These are phyloP conservation scores for Alternaria conjuncta DNA, from an alignment of 2,329 filamentous ascomycete species.

Conservation along the genomic window DNA sequence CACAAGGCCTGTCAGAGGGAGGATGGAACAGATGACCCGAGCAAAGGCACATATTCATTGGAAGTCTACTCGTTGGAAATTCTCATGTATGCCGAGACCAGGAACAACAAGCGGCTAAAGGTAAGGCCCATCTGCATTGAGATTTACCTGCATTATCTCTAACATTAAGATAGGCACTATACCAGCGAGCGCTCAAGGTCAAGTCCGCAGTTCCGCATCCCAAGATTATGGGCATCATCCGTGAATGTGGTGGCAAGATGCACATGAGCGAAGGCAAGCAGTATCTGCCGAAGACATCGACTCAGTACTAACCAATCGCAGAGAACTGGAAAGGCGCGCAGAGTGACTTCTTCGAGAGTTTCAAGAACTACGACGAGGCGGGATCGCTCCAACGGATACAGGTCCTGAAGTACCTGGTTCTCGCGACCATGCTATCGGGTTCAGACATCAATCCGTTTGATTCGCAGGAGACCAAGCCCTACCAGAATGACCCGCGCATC, in stretches of 20 bases:
- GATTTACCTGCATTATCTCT: slow-evolving; percentile 29
- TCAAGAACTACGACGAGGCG: slow-evolving; percentile 98
- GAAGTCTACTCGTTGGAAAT: slow-evolving; percentile 98
- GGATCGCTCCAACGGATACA: slow-evolving; percentile 95
- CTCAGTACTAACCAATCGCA: slow-evolving; percentile 39
- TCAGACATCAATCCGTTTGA: slow-evolving; percentile 99
- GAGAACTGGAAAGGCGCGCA: slow-evolving; percentile 99
- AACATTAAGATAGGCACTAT: slow-evolving; percentile 65
- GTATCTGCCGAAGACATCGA: slow-evolving; percentile 14
- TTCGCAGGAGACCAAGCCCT: slow-evolving; percentile 97
- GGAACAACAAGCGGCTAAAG: slow-evolving; percentile 97
- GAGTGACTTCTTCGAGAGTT: slow-evolving; percentile 97
- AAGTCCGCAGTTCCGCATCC: slow-evolving; percentile 97
- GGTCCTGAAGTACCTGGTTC: slow-evolving; percentile 93
- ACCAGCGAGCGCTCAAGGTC: slow-evolving; percentile 88
- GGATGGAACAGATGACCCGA: slow-evolving; percentile 88
- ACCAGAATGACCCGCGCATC: slow-evolving; percentile 93
- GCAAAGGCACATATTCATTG: slow-evolving; percentile 93
- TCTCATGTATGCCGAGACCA: slow-evolving; percentile 96
- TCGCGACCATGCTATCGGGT: slow-evolving; percentile 98
- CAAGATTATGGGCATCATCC: slow-evolving; percentile 98
- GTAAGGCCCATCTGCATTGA: slow-evolving; percentile 44
- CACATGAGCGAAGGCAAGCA: slow-evolving; percentile 85
- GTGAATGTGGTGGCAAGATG: slow-evolving; percentile 99
- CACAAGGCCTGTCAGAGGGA: slow-evolving; percentile 87